A percentile compares a stretch with the other conserved stretches of the same genome.
Evolutionary conservation across 768 basidiomycete species (phyloP).

Genomic region (Trametes cingulata): DNA sequence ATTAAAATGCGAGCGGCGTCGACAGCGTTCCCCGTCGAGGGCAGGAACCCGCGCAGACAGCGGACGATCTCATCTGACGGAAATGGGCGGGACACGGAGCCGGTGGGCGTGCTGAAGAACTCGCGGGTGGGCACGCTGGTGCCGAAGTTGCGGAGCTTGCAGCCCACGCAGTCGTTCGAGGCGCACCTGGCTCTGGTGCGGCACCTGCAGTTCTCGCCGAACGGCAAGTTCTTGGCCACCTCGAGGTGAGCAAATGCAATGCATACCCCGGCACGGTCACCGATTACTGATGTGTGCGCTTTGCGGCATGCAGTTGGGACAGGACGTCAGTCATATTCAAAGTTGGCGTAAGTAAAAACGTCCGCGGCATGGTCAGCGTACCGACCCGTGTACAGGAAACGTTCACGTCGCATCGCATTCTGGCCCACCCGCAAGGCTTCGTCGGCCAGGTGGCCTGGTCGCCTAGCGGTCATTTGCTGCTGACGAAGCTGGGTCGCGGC

Average conservation of each 20-base stretch:
- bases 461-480: slow-evolving; percentile 57
- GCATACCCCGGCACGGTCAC: too few relatives aligned
- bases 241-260: slow-evolving; percentile 52
- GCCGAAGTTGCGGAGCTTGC: slow-evolving; percentile 56
- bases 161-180: slow-evolving; percentile 58
- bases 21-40: slow-evolving; percentile 29
- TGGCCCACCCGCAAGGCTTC: slow-evolving; percentile 72
- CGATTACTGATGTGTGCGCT: background rate
- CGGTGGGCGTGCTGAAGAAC: slow-evolving; percentile 39
- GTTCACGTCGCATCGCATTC: slow-evolving; percentile 58
- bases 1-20: slow-evolving; percentile 42
- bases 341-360: slow-evolving; percentile 49
- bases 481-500: slow-evolving; percentile 64
- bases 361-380: slow-evolving; percentile 1
- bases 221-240: slow-evolving; percentile 73
- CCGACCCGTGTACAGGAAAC: slow-evolving; percentile 44
- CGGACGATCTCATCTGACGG: slow-evolving; percentile 33
- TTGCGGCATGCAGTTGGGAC: slow-evolving; percentile 55
- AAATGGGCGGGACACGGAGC: slow-evolving; percentile 22
- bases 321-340: slow-evolving; percentile 67
- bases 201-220: slow-evolving; percentile 75
- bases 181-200: slow-evolving; percentile 69
- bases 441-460: slow-evolving; percentile 81
- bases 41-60: slow-evolving; percentile 19
- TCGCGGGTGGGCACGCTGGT: slow-evolving; percentile 57